phyloP scores from a whole-genome alignment of 192 early-diverging fungal species.

The Chytriomyces sp. region DNA sequence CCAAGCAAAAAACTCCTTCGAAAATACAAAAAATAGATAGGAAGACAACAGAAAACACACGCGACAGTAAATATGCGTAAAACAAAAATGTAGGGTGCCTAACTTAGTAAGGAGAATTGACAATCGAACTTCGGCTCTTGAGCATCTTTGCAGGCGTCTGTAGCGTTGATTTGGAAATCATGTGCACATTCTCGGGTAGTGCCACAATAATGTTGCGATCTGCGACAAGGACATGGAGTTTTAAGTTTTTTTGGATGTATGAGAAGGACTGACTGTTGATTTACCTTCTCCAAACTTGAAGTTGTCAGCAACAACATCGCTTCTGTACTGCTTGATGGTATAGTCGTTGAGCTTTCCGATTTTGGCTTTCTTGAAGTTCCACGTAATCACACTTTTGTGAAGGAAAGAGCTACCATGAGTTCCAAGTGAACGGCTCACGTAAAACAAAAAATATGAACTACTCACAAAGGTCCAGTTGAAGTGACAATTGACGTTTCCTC shows the following conservation, averaged over 20 bases:
- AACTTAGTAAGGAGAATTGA: conserved; percentile 58
- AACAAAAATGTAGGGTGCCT: too few species aligned
- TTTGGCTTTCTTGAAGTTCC: conserved; percentile 87
- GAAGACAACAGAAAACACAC: too few species aligned
- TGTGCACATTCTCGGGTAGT: conserved; percentile 75
- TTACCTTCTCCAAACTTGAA: conserved; percentile 76
- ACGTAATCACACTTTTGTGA: conserved; percentile 73
- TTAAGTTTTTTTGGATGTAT: not conserved
- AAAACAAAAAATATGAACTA: conserved; percentile 13
- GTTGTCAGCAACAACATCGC: conserved; percentile 87
- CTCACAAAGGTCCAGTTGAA: conserved; percentile 75
- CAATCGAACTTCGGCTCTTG: conserved; percentile 55
- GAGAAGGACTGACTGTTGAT: not conserved
- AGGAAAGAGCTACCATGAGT: not conserved
- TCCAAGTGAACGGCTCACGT: not conserved
- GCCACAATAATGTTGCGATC: conserved; percentile 87
- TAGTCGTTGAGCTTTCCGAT: conserved; percentile 80
- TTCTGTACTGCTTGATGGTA: conserved; percentile 83
- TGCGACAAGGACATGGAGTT: not conserved
- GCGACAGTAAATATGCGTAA: too few species aligned
- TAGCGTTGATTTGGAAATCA: conserved; percentile 62
- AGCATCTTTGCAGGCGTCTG: conserved; percentile 65
- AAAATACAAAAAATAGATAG: too few species aligned
- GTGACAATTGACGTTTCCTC: conserved; percentile 87
- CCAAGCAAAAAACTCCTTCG: too few species aligned